These are phyloP conservation scores for Dictyostelium brefeldianum DNA, from an alignment of 78 protist species.

Conservation along the genomic window DNA sequence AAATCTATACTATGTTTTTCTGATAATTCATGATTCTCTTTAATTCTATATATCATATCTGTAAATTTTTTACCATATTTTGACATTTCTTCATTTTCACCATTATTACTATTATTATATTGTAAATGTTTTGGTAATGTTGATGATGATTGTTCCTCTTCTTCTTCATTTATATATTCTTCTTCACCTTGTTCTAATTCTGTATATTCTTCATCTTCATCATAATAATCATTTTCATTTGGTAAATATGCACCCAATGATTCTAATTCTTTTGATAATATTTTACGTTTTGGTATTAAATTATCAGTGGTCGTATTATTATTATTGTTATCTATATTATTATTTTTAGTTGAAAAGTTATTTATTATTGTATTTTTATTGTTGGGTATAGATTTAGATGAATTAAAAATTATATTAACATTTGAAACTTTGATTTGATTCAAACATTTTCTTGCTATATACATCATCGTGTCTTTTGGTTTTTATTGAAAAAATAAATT, in stretches of 20 bases:
- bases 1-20: neutral
- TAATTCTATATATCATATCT: constrained; percentile 14
- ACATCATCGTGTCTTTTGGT: no score
- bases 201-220: neutral
- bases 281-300: neutral
- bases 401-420: no score
- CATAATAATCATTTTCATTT: neutral
- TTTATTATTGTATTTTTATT: neutral
- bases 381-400: neutral
- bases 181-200: neutral
- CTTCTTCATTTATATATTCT: neutral
- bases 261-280: constrained; percentile 13
- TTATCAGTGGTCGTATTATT: neutral
- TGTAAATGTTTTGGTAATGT: neutral
- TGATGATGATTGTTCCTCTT: neutral
- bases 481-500: neutral
- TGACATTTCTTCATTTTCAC: neutral
- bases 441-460: no score
- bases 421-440: no score
- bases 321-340: neutral
- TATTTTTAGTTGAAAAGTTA: neutral
- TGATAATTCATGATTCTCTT: constrained; percentile 1
- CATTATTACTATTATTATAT: neutral
- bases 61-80: neutral
- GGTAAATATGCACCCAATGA: constrained; percentile 31